A percentile compares a stretch with the other conserved stretches of the same genome.
These are phyloP conservation scores for Colletotrichum liaoningense DNA, from an alignment of 2,329 filamentous ascomycete species.

Conservation along the genomic window DNA sequence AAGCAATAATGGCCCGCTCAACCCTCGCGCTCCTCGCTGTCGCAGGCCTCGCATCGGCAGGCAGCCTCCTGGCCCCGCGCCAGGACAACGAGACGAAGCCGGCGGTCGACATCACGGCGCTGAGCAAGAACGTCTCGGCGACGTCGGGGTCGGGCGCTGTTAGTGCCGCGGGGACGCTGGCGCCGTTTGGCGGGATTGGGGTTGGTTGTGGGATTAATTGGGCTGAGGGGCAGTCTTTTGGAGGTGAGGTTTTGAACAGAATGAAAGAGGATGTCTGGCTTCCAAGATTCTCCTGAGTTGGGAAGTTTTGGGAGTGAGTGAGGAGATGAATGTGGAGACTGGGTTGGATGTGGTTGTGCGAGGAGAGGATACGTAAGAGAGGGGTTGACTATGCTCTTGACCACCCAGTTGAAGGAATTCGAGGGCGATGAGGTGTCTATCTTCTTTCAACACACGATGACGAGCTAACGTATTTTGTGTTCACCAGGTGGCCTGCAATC, in stretches of 20 bases:
- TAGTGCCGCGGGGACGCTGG: conserved; percentile 24
- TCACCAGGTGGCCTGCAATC: conserved; percentile 17
- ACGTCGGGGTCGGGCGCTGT: conserved; percentile 22
- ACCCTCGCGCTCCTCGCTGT: not conserved
- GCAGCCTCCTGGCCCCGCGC: not conserved
- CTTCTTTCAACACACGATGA: not conserved
- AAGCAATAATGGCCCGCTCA: conserved; percentile 1
- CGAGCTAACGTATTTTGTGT: not conserved
- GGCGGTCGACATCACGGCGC: conserved; percentile 20
- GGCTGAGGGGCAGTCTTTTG: conserved; percentile 18
- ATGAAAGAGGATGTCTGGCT: not conserved
- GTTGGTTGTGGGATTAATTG: conserved; percentile 31
- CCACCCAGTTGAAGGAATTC: not conserved
- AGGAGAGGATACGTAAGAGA: not conserved
- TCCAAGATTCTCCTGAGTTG: too few relatives aligned
- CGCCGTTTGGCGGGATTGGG: conserved; percentile 20
- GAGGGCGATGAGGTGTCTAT: not conserved
- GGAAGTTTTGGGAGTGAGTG: too few relatives aligned
- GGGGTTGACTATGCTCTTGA: not conserved
- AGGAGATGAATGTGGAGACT: too few relatives aligned
- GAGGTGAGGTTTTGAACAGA: conserved; percentile 5
- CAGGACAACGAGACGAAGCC: not conserved
- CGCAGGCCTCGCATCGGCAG: conserved; percentile 17
- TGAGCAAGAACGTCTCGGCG: conserved; percentile 27
- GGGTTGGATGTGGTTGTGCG: not conserved